Evolutionary conservation across 2,329 filamentous ascomycete genomes (phyloP).

Genomic region (Cercospora brassicicola): DNA sequence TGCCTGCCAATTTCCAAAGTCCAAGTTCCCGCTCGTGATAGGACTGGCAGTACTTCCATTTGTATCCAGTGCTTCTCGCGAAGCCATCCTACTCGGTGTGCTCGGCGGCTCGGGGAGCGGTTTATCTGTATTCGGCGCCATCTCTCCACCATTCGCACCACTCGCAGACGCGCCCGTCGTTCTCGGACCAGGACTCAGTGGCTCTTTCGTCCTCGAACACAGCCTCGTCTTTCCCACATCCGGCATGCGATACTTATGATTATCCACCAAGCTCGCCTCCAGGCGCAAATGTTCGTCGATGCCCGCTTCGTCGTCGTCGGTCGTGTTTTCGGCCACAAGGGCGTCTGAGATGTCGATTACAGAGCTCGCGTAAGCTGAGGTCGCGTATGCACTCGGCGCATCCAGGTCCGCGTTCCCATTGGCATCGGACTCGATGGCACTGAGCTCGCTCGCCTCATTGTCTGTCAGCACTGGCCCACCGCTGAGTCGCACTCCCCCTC

Average conservation of each 20-base stretch:
- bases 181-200: constrained; percentile 32
- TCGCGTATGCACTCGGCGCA: constrained; percentile 1
- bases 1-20: constrained; percentile 17
- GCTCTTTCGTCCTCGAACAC: constrained; percentile 36
- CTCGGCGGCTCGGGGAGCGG: constrained; percentile 22
- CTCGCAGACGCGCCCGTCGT: constrained; percentile 32
- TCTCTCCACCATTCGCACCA: not conserved
- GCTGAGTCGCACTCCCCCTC: constrained; percentile 36
- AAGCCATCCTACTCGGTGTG: constrained; percentile 15
- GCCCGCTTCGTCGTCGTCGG: constrained; percentile 48
- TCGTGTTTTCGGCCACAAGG: constrained; percentile 44
- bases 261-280: constrained; percentile 57
- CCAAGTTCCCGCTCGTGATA: constrained; percentile 11
- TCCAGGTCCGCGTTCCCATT: constrained; percentile 11
- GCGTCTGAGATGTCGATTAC: constrained; percentile 56
- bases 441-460: constrained; percentile 33
- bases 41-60: constrained; percentile 9
- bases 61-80: constrained; percentile 5
- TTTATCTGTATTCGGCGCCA: constrained; percentile 17
- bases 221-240: constrained; percentile 64
- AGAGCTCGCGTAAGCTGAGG: constrained; percentile 31
- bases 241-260: constrained; percentile 71
- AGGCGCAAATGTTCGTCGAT: constrained; percentile 47
- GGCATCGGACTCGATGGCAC: constrained; percentile 10
- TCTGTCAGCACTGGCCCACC: constrained; percentile 41